These are phyloP conservation scores for Hirschioporus abietinus DNA, from an alignment of 768 basidiomycete species.

Conservation along the genomic window DNA sequence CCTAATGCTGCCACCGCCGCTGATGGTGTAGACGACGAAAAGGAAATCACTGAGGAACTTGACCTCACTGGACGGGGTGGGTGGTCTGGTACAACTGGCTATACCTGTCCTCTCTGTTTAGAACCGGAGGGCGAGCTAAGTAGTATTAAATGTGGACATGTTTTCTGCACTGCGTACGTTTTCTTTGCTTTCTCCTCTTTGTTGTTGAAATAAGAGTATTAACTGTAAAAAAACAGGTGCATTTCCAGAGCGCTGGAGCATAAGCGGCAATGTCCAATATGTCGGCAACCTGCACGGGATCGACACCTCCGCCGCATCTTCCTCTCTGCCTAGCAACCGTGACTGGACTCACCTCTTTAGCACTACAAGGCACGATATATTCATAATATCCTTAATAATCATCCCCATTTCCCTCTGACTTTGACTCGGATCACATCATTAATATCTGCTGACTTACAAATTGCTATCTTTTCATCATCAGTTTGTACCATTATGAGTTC, in stretches of 20 bases:
- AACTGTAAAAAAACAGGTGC: neutral
- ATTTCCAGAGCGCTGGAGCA: neutral
- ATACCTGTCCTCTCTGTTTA: neutral
- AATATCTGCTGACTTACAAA: neutral
- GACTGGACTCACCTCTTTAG: neutral
- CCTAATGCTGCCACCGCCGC: neutral
- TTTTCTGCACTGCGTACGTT: slow-evolving; percentile 3
- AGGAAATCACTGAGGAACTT: neutral
- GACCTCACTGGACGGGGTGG: neutral
- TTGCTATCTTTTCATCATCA: neutral
- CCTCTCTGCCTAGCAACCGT: neutral
- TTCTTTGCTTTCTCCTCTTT: neutral
- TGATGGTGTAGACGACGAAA: neutral
- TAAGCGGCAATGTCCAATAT: neutral
- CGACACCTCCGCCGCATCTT: neutral
- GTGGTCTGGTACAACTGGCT: neutral
- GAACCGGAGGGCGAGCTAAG: neutral
- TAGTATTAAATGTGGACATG: neutral
- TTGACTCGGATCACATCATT: neutral
- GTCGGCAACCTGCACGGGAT: neutral
- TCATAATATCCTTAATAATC: neutral
- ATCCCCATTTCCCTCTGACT: neutral
- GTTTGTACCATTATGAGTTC: neutral
- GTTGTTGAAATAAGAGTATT: neutral
- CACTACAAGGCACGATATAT: neutral